phyloP scores from a whole-genome alignment of 257 asterid species.

The Fraxinus pennsylvanica region DNA sequence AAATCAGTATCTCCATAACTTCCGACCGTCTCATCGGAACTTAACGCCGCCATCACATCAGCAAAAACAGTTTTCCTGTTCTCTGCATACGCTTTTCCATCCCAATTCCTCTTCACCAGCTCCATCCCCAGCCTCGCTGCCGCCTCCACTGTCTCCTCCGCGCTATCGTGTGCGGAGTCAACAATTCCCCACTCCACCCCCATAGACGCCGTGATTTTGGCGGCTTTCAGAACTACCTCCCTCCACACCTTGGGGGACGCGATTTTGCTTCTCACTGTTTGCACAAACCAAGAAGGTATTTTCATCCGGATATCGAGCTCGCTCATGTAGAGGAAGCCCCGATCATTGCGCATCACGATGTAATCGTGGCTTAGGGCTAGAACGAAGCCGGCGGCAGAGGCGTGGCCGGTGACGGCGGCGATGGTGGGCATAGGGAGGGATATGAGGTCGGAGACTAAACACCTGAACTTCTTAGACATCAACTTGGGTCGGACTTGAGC shows the following conservation, averaged over 20 bases:
- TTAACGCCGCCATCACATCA: slow-evolving; percentile 38
- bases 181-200: slow-evolving; percentile 61
- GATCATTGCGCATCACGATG: slow-evolving; percentile 53
- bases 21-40: slow-evolving; percentile 38
- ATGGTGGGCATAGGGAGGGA: slow-evolving; percentile 76
- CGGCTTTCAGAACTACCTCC: slow-evolving; percentile 49
- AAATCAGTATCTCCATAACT: slow-evolving; percentile 29
- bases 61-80: slow-evolving; percentile 42
- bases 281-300: slow-evolving; percentile 54
- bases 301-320: slow-evolving; percentile 52
- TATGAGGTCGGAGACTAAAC: slow-evolving; percentile 46
- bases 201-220: slow-evolving; percentile 42
- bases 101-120: slow-evolving; percentile 52
- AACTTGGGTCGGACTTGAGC: slow-evolving; percentile 7
- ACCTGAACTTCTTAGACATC: no score
- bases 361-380: slow-evolving; percentile 64
- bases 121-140: slow-evolving; percentile 51
- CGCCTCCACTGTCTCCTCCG: slow-evolving; percentile 52
- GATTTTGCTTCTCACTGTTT: slow-evolving; percentile 39
- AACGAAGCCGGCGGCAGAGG: slow-evolving; percentile 56
- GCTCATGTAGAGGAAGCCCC: slow-evolving; percentile 63
- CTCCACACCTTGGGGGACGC: slow-evolving; percentile 48
- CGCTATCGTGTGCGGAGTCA: slow-evolving; percentile 46
- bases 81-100: slow-evolving; percentile 45
- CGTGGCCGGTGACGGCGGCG: slow-evolving; percentile 71